phyloP scores from a whole-genome alignment of 2,329 filamentous ascomycete species.

The Fusarium cicatricum region DNA sequence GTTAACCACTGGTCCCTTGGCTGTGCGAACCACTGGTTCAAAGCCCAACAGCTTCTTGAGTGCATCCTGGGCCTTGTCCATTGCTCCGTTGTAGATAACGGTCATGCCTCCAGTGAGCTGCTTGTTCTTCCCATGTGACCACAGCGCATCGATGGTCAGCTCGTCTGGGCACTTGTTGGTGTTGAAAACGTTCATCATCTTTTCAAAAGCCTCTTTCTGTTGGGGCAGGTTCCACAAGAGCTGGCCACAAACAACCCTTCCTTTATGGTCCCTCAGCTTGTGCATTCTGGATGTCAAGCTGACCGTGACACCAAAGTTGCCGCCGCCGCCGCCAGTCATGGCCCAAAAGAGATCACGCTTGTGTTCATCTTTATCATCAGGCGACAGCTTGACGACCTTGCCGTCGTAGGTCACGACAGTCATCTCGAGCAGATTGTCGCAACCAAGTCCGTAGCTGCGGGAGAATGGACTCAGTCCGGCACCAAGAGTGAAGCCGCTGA shows the following conservation, averaged over 20 bases:
- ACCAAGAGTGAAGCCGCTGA: constrained; percentile 10
- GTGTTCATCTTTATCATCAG: not conserved
- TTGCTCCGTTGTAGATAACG: constrained; percentile 3
- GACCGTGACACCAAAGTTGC: constrained; percentile 8
- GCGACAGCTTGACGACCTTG: not conserved
- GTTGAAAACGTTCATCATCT: constrained; percentile 1
- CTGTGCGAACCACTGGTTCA: not conserved
- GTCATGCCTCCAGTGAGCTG: constrained; percentile 6
- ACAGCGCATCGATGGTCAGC: constrained; percentile 3
- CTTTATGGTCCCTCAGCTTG: not conserved
- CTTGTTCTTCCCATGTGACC: not conserved
- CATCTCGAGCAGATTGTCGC: constrained; percentile 6
- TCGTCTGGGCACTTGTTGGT: not conserved
- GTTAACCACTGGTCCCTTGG: no score
- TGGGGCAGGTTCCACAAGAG: constrained; percentile 5
- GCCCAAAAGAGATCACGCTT: constrained; percentile 16
- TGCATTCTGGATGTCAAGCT: not conserved
- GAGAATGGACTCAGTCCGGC: constrained; percentile 8
- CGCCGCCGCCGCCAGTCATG: constrained; percentile 1
- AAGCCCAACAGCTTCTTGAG: not conserved
- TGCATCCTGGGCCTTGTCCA: not conserved
- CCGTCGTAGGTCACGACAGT: constrained; percentile 1
- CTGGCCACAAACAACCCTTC: not conserved
- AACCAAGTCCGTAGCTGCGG: constrained; percentile 6
- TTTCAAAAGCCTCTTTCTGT: constrained; percentile 1